phyloP scores from a whole-genome alignment of 768 basidiomycete species.

The Tylopilus sp. region DNA sequence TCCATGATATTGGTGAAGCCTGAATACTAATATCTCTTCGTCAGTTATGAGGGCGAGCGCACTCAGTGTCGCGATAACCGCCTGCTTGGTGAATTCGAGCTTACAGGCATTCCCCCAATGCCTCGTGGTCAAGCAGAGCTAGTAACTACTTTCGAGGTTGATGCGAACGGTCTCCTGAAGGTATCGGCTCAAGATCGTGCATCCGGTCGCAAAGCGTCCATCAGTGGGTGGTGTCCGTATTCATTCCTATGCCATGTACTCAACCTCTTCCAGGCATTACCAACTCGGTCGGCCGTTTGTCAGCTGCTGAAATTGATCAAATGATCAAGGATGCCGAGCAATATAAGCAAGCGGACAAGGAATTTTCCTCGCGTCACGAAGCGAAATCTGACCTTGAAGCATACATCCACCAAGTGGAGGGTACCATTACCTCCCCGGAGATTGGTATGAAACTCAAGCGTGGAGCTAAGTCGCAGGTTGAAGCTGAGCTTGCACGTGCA shows the following conservation, averaged over 20 bases:
- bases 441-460: constrained; percentile 99
- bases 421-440: constrained; percentile 93
- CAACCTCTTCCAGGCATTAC: constrained; percentile 68
- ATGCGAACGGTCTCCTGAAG: constrained; percentile 98
- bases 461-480: constrained; percentile 90
- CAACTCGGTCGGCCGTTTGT: constrained; percentile 99
- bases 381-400: constrained; percentile 98
- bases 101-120: constrained; percentile 98
- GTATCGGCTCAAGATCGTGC: constrained; percentile 98
- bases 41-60: constrained; percentile 96
- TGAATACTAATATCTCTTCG: constrained; percentile 8
- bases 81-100: constrained; percentile 98
- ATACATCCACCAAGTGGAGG: constrained; percentile 96
- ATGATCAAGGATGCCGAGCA: constrained; percentile 99
- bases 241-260: neutral
- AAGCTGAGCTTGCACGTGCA: constrained; percentile 96
- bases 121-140: constrained; percentile 99
- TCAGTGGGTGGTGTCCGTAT: constrained; percentile 55
- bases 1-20: neutral
- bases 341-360: constrained; percentile 95
- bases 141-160: constrained; percentile 98
- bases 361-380: constrained; percentile 97
- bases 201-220: constrained; percentile 98
- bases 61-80: constrained; percentile 99
- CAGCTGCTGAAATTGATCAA: constrained; percentile 96